A percentile compares a stretch with the other conserved stretches of the same genome.
These are phyloP conservation scores for Casuarina equisetifolia DNA, from an alignment of 306 rosid genomes.

Conservation along the genomic window DNA sequence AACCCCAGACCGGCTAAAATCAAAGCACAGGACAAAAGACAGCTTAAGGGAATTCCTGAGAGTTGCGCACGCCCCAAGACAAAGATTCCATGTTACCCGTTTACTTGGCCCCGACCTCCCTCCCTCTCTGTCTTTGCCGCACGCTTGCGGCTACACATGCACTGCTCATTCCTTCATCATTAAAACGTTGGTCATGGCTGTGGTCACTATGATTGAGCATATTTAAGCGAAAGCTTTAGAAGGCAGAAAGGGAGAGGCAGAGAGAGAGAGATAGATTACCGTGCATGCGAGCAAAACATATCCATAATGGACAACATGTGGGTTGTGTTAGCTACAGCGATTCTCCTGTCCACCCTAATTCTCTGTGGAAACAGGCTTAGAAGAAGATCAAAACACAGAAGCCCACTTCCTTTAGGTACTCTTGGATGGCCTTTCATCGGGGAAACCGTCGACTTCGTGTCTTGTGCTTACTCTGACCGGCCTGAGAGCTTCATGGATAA, in stretches of 20 bases:
- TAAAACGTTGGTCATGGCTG: conserved; percentile 35
- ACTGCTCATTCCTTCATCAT: conserved; percentile 43
- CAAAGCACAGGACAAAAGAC: background rate
- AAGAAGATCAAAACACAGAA: conserved; percentile 47
- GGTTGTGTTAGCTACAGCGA: conserved; percentile 50
- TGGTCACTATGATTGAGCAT: conserved; percentile 54
- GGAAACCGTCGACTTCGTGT: conserved; percentile 78
- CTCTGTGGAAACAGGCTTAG: conserved; percentile 43
- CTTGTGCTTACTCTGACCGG: conserved; percentile 87
- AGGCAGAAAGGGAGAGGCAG: conserved; percentile 21
- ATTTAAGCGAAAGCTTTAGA: conserved; percentile 50
- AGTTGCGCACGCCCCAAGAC: conserved; percentile 18
- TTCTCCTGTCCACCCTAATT: conserved; percentile 43
- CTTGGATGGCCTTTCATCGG: conserved; percentile 92
- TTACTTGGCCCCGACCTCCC: conserved; percentile 18
- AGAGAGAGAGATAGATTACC: conserved; percentile 30
- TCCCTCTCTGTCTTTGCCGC: conserved; percentile 34
- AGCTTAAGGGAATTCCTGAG: background rate
- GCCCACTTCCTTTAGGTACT: conserved; percentile 71
- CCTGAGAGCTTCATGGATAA: conserved; percentile 87
- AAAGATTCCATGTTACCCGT: conserved; percentile 11
- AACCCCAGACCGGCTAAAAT: no score
- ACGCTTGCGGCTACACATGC: conserved; percentile 49
- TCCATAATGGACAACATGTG: conserved; percentile 61
- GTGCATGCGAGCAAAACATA: conserved; percentile 28